A percentile compares a stretch with the other conserved stretches of the same genome.
These are phyloP conservation scores for Lepiota brunneoincarnata DNA, from an alignment of 768 basidiomycete species.

Conservation along the genomic window DNA sequence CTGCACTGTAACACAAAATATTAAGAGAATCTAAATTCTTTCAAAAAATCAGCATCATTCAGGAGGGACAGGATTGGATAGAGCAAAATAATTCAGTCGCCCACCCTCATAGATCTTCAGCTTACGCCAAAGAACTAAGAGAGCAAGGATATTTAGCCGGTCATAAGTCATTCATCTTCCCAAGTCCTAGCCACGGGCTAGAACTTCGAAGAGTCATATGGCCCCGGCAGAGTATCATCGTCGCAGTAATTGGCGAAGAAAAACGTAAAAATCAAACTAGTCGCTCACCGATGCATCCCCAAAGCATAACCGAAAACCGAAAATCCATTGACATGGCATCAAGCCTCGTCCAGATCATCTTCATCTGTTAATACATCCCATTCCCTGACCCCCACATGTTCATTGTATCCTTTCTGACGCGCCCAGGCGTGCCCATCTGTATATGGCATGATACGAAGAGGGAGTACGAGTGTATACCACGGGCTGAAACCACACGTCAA, in stretches of 20 bases:
- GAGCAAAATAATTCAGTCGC: no score
- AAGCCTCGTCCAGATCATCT: conserved; percentile 47
- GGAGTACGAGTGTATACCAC: conserved; percentile 75
- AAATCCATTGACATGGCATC: not conserved
- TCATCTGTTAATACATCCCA: conserved; percentile 93
- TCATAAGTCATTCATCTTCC: conserved; percentile 59
- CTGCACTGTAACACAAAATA: no score
- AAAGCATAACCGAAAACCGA: not conserved
- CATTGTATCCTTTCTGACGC: conserved; percentile 59
- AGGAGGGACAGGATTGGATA: no score
- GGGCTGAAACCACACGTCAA: conserved; percentile 46
- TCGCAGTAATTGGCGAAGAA: conserved; percentile 2
- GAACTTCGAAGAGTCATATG: conserved; percentile 70
- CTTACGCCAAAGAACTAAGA: no score
- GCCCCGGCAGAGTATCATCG: conserved; percentile 81
- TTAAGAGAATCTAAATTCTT: no score
- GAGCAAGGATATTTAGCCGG: conserved; percentile 39
- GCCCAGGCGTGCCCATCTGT: conserved; percentile 86
- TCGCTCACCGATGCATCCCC: conserved; percentile 20
- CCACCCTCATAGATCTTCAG: no score
- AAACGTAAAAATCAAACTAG: conserved; percentile 9
- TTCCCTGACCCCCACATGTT: conserved; percentile 58
- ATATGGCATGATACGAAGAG: conserved; percentile 74
- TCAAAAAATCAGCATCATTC: no score
- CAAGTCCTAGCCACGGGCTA: conserved; percentile 24